Conservation (phyloP, 805 yeast genomes). For the Nakazawaea sp. region DNA sequence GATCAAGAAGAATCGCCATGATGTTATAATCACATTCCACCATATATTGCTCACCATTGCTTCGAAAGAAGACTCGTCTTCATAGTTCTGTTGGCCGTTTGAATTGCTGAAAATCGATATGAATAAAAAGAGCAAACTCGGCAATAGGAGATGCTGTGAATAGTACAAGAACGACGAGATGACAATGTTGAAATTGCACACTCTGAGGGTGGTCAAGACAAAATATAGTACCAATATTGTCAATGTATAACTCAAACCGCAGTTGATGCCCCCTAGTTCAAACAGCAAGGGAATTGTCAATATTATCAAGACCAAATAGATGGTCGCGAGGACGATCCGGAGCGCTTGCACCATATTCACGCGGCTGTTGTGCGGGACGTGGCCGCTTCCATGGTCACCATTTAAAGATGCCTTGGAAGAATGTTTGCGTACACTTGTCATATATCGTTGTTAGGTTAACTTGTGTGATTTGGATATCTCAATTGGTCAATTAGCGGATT, state of each 20-base stretch:
- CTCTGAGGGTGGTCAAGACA: slow-evolving; percentile 62
- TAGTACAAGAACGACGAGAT: slow-evolving; percentile 53
- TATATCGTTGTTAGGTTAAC: not conserved
- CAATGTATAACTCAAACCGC: slow-evolving; percentile 81
- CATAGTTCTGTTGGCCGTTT: slow-evolving; percentile 14
- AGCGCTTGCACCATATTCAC: slow-evolving; percentile 14
- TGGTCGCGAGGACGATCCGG: slow-evolving; percentile 39
- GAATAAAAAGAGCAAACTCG: slow-evolving; percentile 70
- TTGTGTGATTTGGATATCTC: too few species aligned
- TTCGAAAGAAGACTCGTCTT: slow-evolving; percentile 5
- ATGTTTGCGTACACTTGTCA: slow-evolving; percentile 5
- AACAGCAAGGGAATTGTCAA: slow-evolving; percentile 88
- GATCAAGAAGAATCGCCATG: slow-evolving; percentile 68
- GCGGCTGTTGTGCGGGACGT: too few species aligned
- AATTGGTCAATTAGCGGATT: too few species aligned
- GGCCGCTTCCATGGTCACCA: slow-evolving; percentile 1
- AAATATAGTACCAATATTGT: slow-evolving; percentile 70
- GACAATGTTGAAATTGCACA: slow-evolving; percentile 41
- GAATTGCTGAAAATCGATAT: slow-evolving; percentile 43
- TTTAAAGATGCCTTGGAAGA: slow-evolving; percentile 6
- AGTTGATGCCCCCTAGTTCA: slow-evolving; percentile 85
- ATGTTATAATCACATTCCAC: slow-evolving; percentile 36
- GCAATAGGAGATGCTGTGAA: slow-evolving; percentile 75
- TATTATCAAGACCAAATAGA: slow-evolving; percentile 63
- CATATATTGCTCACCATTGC: slow-evolving; percentile 18